Evolutionary conservation across 495 filamentous ascomycete species (phyloP).

Genomic region (Neurospora discreta): DNA sequence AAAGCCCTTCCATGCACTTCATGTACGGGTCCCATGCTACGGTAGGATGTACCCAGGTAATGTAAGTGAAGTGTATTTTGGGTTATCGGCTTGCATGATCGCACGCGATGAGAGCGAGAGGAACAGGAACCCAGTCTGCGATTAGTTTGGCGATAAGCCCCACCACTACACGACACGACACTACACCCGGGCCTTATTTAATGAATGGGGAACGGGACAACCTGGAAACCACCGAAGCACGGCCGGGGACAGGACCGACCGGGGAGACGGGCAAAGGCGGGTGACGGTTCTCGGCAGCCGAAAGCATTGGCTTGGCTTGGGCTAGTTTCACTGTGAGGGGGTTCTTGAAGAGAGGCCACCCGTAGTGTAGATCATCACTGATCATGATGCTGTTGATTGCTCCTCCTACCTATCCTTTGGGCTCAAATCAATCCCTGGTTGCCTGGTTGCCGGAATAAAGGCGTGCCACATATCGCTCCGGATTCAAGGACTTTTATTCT

Average conservation of each 20-base stretch:
- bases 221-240: not conserved
- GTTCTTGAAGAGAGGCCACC: not conserved
- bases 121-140: not conserved
- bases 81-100: not conserved
- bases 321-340: not conserved
- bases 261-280: not conserved
- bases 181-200: not conserved
- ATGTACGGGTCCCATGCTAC: not conserved
- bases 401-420: not conserved
- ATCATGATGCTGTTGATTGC: not conserved
- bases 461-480: not conserved
- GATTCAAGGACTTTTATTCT: not conserved
- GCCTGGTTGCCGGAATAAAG: not conserved
- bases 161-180: not conserved
- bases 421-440: not conserved
- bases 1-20: too few species aligned
- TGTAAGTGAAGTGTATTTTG: not conserved
- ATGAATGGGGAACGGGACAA: not conserved
- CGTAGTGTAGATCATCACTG: not conserved
- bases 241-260: not conserved
- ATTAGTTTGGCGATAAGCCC: not conserved
- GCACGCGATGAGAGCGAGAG: not conserved
- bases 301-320: not conserved
- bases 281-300: not conserved
- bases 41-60: not conserved